phyloP scores from a whole-genome alignment of 805 yeast species.

The Schizosaccharomyces japonicus region DNA sequence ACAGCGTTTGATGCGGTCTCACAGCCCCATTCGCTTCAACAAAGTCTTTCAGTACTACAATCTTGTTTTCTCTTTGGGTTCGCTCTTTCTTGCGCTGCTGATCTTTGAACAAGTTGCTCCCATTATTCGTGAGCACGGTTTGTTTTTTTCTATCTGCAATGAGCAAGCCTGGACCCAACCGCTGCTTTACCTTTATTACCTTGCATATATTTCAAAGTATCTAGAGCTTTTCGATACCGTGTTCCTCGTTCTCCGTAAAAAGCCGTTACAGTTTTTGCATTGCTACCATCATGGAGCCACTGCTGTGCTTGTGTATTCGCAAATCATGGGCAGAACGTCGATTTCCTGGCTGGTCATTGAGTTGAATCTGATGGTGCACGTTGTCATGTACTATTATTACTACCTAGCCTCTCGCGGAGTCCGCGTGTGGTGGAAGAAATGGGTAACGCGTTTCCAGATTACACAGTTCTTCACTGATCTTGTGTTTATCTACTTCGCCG shows the following conservation, averaged over 20 bases:
- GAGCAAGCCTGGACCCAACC: conserved; percentile 57
- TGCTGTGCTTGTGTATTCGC: conserved; percentile 76
- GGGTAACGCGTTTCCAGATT: conserved; percentile 91
- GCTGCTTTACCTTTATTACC: conserved; percentile 60
- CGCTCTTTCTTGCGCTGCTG: conserved; percentile 40
- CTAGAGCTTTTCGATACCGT: conserved; percentile 74
- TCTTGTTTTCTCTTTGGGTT: conserved; percentile 41
- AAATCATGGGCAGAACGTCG: conserved; percentile 65
- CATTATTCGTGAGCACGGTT: conserved; percentile 43
- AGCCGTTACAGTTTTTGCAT: conserved; percentile 66
- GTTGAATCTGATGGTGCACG: conserved; percentile 74
- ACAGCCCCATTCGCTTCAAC: conserved; percentile 49
- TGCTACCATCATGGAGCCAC: conserved; percentile 97
- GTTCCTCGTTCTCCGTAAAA: conserved; percentile 70
- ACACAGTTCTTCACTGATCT: conserved; percentile 74
- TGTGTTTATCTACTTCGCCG: conserved; percentile 66
- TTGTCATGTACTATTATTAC: conserved; percentile 92
- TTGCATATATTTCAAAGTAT: conserved; percentile 74
- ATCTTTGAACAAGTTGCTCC: conserved; percentile 69
- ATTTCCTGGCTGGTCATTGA: conserved; percentile 86
- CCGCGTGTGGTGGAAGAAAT: conserved; percentile 96
- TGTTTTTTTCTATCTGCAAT: conserved; percentile 63
- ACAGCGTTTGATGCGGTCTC: conserved; percentile 29
- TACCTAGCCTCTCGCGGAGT: conserved; percentile 77
- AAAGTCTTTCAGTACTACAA: conserved; percentile 65